Conservation (phyloP, 2,329 filamentous ascomycete genomes). For the Cladosporium sp. region DNA sequence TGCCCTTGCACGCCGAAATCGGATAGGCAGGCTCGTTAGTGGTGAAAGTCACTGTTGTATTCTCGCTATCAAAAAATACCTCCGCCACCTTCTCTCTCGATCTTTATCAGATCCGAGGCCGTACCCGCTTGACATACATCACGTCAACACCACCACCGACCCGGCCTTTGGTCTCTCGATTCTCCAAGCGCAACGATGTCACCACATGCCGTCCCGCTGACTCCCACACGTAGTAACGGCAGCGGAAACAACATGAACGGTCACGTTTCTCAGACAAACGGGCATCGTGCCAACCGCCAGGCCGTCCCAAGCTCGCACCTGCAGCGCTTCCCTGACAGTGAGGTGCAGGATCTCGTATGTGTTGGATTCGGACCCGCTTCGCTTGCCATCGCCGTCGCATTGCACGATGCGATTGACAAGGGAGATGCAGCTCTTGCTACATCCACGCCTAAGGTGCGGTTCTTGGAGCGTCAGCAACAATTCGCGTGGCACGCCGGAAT, state of each 20-base stretch:
- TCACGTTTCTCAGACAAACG: conserved; percentile 1
- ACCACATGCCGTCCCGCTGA: conserved; percentile 13
- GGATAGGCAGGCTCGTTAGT: neutral
- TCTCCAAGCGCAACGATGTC: conserved; percentile 13
- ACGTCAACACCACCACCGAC: conserved; percentile 3
- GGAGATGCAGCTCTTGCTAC: conserved; percentile 28
- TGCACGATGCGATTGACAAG: conserved; percentile 68
- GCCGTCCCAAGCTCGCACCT: conserved; percentile 28
- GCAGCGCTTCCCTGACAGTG: conserved; percentile 49
- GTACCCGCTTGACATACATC: conserved; percentile 4
- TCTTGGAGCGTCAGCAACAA: conserved; percentile 74
- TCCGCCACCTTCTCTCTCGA: conserved; percentile 3
- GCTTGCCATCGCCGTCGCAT: conserved; percentile 78
- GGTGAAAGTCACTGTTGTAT: neutral
- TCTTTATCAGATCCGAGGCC: conserved; percentile 12
- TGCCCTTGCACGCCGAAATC: conserved; percentile 7
- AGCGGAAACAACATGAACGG: conserved; percentile 8
- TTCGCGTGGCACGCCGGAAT: conserved; percentile 96
- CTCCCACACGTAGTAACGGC: conserved; percentile 4
- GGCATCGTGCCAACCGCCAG: conserved; percentile 1
- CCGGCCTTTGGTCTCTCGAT: neutral
- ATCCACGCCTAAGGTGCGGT: conserved; percentile 64
- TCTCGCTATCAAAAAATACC: conserved; percentile 1
- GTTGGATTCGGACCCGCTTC: conserved; percentile 91
- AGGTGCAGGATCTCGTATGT: conserved; percentile 78